Percentiles rank a stretch among this genome's conserved stretches.
These are phyloP conservation scores for Boletus vinaceobasis DNA, from an alignment of 768 basidiomycete species.

Conservation along the genomic window DNA sequence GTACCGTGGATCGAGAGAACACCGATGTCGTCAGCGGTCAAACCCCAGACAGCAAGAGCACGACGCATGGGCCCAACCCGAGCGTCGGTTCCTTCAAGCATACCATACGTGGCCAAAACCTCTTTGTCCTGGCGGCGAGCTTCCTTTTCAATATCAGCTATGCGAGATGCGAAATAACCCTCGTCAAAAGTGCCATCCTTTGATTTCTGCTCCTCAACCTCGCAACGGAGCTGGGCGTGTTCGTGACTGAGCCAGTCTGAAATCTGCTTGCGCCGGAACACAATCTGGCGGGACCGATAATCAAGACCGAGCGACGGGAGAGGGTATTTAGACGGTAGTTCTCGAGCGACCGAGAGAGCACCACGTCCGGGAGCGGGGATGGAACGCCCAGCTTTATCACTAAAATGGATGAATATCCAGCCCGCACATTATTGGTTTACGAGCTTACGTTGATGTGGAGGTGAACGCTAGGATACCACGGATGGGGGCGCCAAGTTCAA, in stretches of 20 bases:
- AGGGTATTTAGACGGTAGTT: slow-evolving; percentile 76
- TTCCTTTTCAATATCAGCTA: slow-evolving; percentile 86
- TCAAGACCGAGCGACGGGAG: slow-evolving; percentile 77
- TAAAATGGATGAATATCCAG: slow-evolving; percentile 29
- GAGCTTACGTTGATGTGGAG: slow-evolving; percentile 85
- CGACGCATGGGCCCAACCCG: slow-evolving; percentile 89
- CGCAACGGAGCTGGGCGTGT: slow-evolving; percentile 77
- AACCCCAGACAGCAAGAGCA: slow-evolving; percentile 94
- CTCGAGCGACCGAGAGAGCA: slow-evolving; percentile 82
- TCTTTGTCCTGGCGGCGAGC: slow-evolving; percentile 91
- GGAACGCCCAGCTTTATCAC: slow-evolving; percentile 98
- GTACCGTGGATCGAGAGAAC: slow-evolving; percentile 89
- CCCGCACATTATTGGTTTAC: not conserved
- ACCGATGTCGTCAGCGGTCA: slow-evolving; percentile 89
- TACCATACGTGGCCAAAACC: slow-evolving; percentile 89
- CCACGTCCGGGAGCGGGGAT: slow-evolving; percentile 96
- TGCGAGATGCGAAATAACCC: slow-evolving; percentile 70
- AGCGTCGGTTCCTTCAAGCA: slow-evolving; percentile 87
- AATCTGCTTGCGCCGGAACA: slow-evolving; percentile 94
- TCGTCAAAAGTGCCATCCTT: slow-evolving; percentile 52
- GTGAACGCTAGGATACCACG: slow-evolving; percentile 94
- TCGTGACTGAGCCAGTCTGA: slow-evolving; percentile 93
- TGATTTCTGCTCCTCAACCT: slow-evolving; percentile 59
- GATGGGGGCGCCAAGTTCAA: slow-evolving; percentile 91
- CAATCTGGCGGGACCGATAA: slow-evolving; percentile 90